Base-by-base conservation (phyloP, 192 early-diverging fungal genomes). In the Backusella psychrophila region DNA sequence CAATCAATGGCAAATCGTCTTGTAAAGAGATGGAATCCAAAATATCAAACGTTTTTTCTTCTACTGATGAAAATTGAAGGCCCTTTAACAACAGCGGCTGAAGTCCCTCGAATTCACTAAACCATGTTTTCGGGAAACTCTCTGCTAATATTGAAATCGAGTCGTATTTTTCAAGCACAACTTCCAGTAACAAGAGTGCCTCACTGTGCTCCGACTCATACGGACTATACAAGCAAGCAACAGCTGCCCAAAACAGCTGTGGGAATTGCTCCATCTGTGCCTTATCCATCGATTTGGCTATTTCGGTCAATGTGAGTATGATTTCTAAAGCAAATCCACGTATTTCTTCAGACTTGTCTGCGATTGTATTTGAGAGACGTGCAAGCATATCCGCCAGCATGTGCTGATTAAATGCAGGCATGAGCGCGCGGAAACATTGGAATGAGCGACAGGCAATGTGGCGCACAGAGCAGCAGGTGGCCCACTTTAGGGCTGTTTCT, bases 361-460 rank as follows among this genome's bases (percentile, higher is more conserved):
- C 91, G 56, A 95, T 87, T 4, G 93, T 94, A 70, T 90, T 91
- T 0, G 93, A 93, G 5, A 96, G 75, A 36, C 94, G 88, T 34
- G 88, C 84, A 4, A 96, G 77, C 80, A 96, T 87, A 52, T 95
- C 93, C 0, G 91, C 90, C 31, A 96, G 75, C 89, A 95, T 94
- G 66, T 86, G 83, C 52, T 90, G 87, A 70, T 87, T 94, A 49
- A 94, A 91, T 2, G 82, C 82, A 11, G 95, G 93, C 75, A 85
- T 87, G 7, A 97, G 69, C 1, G 86, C 87, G 21, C 94, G 86
- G 72, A 95, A 93, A 68, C 94, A 91, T 74, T 96, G 94, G 73
- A 97, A 91, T 0, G 94, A 96, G 14, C 94, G 83, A 75, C 93
- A 94, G 11, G 95, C 96, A n/a, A 95, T 89, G 80, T 96, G 94